Base-by-base conservation (phyloP, 192 early-diverging fungal genomes). In the Gigaspora rosea region DNA sequence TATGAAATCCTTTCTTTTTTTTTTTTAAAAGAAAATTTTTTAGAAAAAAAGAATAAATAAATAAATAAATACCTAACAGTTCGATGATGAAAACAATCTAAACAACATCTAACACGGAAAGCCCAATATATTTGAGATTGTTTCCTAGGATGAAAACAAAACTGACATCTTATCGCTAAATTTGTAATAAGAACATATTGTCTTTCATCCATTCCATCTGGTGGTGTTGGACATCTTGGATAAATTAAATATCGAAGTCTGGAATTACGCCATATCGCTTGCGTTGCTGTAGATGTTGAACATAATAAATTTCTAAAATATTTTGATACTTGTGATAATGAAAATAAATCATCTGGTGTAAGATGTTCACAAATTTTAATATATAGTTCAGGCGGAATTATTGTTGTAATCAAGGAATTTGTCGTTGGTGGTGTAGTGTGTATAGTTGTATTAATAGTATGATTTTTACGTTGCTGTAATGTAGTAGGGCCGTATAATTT, bases 311-410 rank as follows among this genome's bases (percentile, higher is more conserved):
- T 10, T n/a, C 35, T 58, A 62, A 62, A 59, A 8, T 32, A 51
- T 9, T 57, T 54, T 27, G 22, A 61, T 9, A 74, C 56, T 16
- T 62, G 54, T 1, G 57, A 62, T 13, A 74, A 51, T 4, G 50
- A 56, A 61, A 62, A 58, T 47, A 74, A 49, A 49, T 59, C 72
- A n/a, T 32, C 47, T 2, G 72, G 56, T 11, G 57, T 22, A 48
- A 74, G 57, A 20, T 58, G n/a, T 74, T 58, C 36, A 47, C 72
- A 74, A 41, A 61, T 74, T 49, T 4, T 61, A 32, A 59, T 49
- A 61, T 61, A 74, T 36, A 74, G 11, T 74, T 74, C 72, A 5
- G 72, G 72, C 16, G 72, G 56, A 18, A 74, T 58, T 52, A 49
- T 71, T 49, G 59, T 27, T n/a, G 59, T 62, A 11, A 32, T 32